Base-by-base conservation (phyloP, 371 early-diverging fungal genomes). In the Umbelopsis sp. region DNA sequence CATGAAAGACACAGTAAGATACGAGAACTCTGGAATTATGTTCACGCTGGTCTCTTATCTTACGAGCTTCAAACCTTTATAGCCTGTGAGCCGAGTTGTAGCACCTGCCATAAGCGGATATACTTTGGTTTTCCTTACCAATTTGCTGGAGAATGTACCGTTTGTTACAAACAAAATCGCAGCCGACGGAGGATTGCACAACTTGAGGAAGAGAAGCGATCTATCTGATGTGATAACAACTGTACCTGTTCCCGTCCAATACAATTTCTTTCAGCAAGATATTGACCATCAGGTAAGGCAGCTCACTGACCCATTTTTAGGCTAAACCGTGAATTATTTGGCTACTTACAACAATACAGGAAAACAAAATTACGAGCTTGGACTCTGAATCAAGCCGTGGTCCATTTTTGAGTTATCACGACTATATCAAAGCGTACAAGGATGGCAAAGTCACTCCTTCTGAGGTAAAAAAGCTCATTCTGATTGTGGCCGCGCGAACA, bases 91-190 rank as follows among this genome's bases (percentile, higher is more conserved):
- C 29, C 29, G 57, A 57, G 29, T 29, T 6, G 57, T 57, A 29
- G 72, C 78, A n/a, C 77, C 81, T 14, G 77, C 72, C 29, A 50
- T 81, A 2, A 75, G 74, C 65, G 81, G 81, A 3, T 73, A 65
- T 53, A 65, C 75, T 12, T 65, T 81, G 35, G 41, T 73, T 3
- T 44, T 68, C 3, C 77, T 74, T 25, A 72, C 76, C 8, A 68
- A 75, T 46, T 69, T 70, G 0, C 45, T 78, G 0, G 76, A 78
- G 18, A 71, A 71, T 38, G 6, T 76, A 18, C 74, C 78, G 7
- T 70, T 70, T 22, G 62, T 72, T n/a, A 65, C 70, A 7, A n/a
- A 70, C 12, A 78, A 78, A 44, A 64, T 81, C 16, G 79, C 81
- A 7, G 51, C 44, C 22, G 77, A 81, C 51, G 76, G 69, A n/a